Percentiles rank a stretch among this genome's conserved stretches.
Evolutionary conservation across 2,329 filamentous ascomycete genomes (phyloP).

Genomic region (Teratosphaeria nubilosa): DNA sequence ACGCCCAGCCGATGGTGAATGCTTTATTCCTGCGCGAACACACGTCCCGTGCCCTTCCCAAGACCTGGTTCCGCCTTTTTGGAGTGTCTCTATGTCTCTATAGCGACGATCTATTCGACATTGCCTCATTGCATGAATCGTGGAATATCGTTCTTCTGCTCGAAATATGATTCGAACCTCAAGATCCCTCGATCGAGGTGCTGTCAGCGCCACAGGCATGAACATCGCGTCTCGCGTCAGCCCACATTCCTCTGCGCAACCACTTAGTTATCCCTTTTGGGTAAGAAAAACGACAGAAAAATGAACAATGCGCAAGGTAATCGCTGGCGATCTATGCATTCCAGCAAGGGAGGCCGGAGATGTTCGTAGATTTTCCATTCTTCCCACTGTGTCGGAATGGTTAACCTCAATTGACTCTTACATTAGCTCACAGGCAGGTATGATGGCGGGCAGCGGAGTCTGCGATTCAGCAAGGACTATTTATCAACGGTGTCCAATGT

Average conservation of each 20-base stretch:
- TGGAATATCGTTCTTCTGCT: background rate
- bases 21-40: background rate
- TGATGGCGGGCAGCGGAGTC: constrained; percentile 8
- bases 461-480: constrained; percentile 9
- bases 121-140: background rate
- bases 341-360: constrained; percentile 20
- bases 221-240: constrained; percentile 3
- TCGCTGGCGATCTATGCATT: constrained; percentile 1
- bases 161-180: background rate
- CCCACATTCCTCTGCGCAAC: constrained; percentile 14
- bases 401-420: constrained; percentile 6
- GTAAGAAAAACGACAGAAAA: constrained; percentile 8
- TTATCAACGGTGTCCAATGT: constrained; percentile 9
- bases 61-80: background rate
- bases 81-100: background rate
- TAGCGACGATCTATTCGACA: background rate
- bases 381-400: constrained; percentile 19
- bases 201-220: background rate
- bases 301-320: constrained; percentile 13
- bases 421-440: background rate
- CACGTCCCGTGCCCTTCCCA: constrained; percentile 1
- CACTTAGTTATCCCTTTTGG: constrained; percentile 4
- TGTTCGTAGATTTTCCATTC: constrained; percentile 22
- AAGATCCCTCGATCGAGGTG: background rate
- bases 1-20: background rate